Conservation (phyloP, 257 asterid genomes). For the Solanum etuberosum region DNA sequence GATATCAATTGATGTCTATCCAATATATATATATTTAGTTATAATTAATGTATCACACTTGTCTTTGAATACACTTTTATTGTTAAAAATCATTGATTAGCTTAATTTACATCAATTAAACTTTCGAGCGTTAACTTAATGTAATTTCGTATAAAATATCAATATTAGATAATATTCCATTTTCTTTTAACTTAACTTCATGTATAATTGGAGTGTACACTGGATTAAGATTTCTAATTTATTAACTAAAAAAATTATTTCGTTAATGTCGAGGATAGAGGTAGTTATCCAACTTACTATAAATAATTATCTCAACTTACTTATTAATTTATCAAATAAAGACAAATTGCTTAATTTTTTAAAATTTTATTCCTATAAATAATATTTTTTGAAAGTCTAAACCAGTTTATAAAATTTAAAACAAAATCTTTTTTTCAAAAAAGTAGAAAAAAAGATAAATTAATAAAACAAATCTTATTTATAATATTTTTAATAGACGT, state of each 20-base stretch:
- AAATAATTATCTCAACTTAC: no score
- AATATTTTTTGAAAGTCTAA: neutral
- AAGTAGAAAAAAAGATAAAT: no score
- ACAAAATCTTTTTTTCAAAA: no score
- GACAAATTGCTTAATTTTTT: neutral
- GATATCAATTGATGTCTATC: no score
- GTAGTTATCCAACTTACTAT: neutral
- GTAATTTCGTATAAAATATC: neutral
- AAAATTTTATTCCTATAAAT: no score
- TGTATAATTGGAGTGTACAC: neutral
- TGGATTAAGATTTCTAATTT: neutral
- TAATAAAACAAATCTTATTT: neutral
- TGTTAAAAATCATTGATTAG: neutral
- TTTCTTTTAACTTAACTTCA: neutral
- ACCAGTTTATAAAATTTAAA: neutral
- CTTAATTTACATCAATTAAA: neutral
- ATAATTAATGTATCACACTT: neutral
- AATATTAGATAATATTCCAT: neutral
- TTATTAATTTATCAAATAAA: no score
- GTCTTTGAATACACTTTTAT: neutral
- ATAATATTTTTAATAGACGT: neutral
- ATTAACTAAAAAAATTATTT: neutral
- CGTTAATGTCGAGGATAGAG: neutral
- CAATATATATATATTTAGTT: no score
- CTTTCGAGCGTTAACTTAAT: neutral